Evolutionary conservation across 176 grass and related monocot species (phyloP), one percentile per base, ranked within the genome.

Genomic region (Melocanna baccifera): DNA sequence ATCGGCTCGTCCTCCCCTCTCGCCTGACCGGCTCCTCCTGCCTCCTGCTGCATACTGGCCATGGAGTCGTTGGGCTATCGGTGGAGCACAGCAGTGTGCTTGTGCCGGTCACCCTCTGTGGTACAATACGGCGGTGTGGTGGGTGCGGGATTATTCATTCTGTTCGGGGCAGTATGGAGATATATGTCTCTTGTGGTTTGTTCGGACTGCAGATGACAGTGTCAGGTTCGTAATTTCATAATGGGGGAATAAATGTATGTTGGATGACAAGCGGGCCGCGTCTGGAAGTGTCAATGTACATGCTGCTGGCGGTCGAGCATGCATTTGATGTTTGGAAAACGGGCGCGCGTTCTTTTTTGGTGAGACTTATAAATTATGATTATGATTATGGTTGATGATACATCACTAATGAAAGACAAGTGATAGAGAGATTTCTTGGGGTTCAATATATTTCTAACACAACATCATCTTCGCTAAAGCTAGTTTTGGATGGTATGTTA

Each of bases 161-260:
- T 2, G 16, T 20, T 36, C 26, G 32, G 59, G 26, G 18, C 19
- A 2, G 20, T 9, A 19, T 1, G 2, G 30, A 9, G 15, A 36
- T 30, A 16, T 5, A 11, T 4, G 26, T 19, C 14, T 30, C 25
- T 51, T 4, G 43, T 72, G 13, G 43, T 46, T 50, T 50, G 69
- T 76, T 39, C 20, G 46, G 51, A 2, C 36, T 6, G 15, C 43
- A 22, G 62, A 29, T 18, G 72, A 84, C 15, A 76, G 48, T 76
- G 82, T 22, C 72, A 67, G 61, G 16, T 67, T 84, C 61, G 72
- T 76, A 76, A 67, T 76, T 36, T 71, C 26, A 74, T 55, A 19
- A 32, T 66, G 39, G 22, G 22, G 56, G 30, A 84, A 52, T 84
- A 41, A 53, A 53, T 55, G 13, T 48, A n/a, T 13, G 46, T 22